Conservation (phyloP, 768 basidiomycete species). For the Hydnomerulius pinastri region DNA sequence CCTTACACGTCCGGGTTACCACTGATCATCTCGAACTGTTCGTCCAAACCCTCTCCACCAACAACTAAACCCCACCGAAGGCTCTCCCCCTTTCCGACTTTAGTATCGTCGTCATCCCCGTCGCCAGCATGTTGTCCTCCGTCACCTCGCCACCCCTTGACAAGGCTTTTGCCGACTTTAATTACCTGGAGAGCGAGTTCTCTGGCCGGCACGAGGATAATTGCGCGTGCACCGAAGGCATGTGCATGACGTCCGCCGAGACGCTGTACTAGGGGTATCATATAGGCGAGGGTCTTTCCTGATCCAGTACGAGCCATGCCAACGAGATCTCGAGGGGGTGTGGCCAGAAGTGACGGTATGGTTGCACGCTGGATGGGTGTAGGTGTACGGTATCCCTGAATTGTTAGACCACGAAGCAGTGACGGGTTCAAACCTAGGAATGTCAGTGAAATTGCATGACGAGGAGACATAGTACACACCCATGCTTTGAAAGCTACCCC, state of each 20-base stretch:
- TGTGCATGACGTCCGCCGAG: conserved; percentile 80
- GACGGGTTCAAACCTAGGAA: conserved; percentile 75
- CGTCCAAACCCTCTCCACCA: conserved; percentile 93
- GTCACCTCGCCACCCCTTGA: conserved; percentile 71
- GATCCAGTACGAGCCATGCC: conserved; percentile 99
- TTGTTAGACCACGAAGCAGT: conserved; percentile 78
- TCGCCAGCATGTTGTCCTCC: conserved; percentile 76
- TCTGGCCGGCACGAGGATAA: conserved; percentile 89
- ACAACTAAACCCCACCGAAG: conserved; percentile 94
- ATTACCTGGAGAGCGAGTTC: conserved; percentile 94
- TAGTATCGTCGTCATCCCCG: conserved; percentile 50
- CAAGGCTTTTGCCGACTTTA: conserved; percentile 94
- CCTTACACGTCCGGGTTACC: conserved; percentile 94
- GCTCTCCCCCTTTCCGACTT: conserved; percentile 48
- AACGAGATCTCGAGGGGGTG: conserved; percentile 89
- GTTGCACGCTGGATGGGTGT: conserved; percentile 94
- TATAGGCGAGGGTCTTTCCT: conserved; percentile 95
- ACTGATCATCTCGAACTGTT: conserved; percentile 95
- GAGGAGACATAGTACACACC: conserved; percentile 48
- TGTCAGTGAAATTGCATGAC: background rate
- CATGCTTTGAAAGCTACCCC: conserved; percentile 97
- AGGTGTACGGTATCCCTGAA: conserved; percentile 93
- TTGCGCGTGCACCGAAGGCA: conserved; percentile 79
- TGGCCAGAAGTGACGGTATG: conserved; percentile 81
- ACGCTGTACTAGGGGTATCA: conserved; percentile 88